Base-by-base conservation (phyloP, 441 rosid genomes). In the Erodium trifolium region DNA sequence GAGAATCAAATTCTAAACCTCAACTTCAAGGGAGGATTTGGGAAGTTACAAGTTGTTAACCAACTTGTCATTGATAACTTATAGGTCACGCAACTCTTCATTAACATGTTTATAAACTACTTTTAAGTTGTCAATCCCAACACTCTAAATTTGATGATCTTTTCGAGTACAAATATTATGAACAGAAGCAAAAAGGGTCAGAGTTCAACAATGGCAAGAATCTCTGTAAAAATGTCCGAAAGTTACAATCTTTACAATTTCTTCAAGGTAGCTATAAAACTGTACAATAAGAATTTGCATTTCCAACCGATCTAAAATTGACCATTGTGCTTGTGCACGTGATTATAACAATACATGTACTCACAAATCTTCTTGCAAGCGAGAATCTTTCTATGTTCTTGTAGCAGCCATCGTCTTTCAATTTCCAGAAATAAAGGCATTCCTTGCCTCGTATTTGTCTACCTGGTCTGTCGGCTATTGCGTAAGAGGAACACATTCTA, bases 401-500 rank as follows among this genome's bases (percentile, higher is more conserved):
- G 27, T 23, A 23, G 27, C 27, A 23, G 27, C 27, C 27, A 23
- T 23, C 27, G 27, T 23, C 0, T 23, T 23, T 23, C 43, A 39
- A 7, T 39, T 6, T 39, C 43, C 43, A 39, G 43, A 43, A 43
- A 9, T 4, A 34, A 4, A 34, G 5, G 37, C 5, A 34, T 34
- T 34, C 37, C 5, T 39, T 5, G 16, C 27, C 27, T 23, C 27
- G 27, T 23, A 23, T 23, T 23, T 23, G 2, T 23, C 27, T 23
- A 23, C 27, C 27, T 23, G 27, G 27, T 23, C 27, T 23, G 27
- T 13, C 12, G 16, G 59, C 79, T 89, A 95, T 75, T 92, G 98
- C 65, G 91, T 90, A 10, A 95, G 96, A 63, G 95, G 95, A 68
- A 95, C 86, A 68, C 99, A 95, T 79, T 92, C 92, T 29, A 95